phyloP scores from a whole-genome alignment of 2,329 filamentous ascomycete genomes.

The Ophiosphaerella korrae region DNA sequence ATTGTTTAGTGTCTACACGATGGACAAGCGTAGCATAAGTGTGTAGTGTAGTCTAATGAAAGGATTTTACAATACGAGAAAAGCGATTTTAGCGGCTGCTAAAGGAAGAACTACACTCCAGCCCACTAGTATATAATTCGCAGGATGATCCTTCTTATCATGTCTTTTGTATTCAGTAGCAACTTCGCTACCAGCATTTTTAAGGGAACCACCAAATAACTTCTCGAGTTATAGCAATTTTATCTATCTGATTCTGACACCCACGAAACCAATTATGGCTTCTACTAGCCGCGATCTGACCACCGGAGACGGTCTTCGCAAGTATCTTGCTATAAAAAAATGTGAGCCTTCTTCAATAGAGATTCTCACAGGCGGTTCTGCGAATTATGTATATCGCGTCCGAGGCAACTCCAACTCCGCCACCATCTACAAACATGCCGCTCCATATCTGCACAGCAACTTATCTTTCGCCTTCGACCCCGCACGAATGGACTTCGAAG shows the following conservation, averaged over 20 bases:
- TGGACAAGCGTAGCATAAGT: no score
- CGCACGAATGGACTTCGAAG: conserved; percentile 44
- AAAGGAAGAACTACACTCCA: not conserved
- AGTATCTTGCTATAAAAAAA: conserved; percentile 22
- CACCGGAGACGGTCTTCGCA: conserved; percentile 21
- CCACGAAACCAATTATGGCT: not conserved
- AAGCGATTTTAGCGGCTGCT: not conserved
- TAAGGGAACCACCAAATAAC: not conserved
- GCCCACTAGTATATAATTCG: no score
- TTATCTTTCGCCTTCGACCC: conserved; percentile 31
- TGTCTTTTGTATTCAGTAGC: not conserved
- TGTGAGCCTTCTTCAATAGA: conserved; percentile 9
- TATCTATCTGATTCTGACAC: not conserved
- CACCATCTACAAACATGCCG: conserved; percentile 44
- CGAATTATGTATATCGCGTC: conserved; percentile 46
- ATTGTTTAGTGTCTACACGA: no score
- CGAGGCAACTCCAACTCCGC: conserved; percentile 13
- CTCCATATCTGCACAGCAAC: conserved; percentile 33
- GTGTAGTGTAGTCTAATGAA: no score
- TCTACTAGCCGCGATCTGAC: conserved; percentile 16
- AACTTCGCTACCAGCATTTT: no score
- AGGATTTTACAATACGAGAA: not conserved
- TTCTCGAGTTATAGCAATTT: not conserved
- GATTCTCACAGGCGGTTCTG: conserved; percentile 39
- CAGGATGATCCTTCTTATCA: not conserved